Percentiles rank a stretch among this genome's conserved stretches.
phyloP scores from a whole-genome alignment of 2,329 filamentous ascomycete species.

The Grosmannia clavigera region DNA sequence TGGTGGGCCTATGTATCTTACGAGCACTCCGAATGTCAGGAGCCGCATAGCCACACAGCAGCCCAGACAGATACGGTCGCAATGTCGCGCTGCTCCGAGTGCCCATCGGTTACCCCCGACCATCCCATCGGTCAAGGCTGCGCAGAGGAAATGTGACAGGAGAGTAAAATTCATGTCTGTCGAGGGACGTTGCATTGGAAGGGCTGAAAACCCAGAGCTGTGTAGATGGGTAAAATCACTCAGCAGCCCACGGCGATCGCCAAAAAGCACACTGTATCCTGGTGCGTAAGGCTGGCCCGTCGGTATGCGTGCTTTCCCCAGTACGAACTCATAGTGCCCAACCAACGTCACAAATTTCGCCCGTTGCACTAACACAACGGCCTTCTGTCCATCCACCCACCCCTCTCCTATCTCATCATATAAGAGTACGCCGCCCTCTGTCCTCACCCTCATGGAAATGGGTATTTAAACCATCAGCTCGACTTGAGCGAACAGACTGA shows the following conservation, averaged over 20 bases:
- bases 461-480: too few relatives aligned
- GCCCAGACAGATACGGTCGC: not conserved
- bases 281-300: not conserved
- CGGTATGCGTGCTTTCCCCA: not conserved
- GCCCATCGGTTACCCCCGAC: not conserved
- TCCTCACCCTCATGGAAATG: too few relatives aligned
- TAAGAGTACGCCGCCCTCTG: not conserved
- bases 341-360: not conserved
- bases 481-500: too few relatives aligned
- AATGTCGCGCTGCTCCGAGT: not conserved
- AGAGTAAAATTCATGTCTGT: too few relatives aligned
- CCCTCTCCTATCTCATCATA: too few relatives aligned
- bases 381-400: too few relatives aligned
- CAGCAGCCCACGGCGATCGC: conserved; percentile 1
- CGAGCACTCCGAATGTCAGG: not conserved
- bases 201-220: not conserved
- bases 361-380: not conserved
- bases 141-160: too few relatives aligned
- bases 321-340: not conserved
- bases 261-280: conserved; percentile 1
- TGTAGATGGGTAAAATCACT: not conserved
- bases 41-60: not conserved
- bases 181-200: too few relatives aligned
- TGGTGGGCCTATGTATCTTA: too few relatives aligned
- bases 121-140: not conserved